Conservation (phyloP, 2,329 filamentous ascomycete genomes). For the Epichloe hybrida region DNA sequence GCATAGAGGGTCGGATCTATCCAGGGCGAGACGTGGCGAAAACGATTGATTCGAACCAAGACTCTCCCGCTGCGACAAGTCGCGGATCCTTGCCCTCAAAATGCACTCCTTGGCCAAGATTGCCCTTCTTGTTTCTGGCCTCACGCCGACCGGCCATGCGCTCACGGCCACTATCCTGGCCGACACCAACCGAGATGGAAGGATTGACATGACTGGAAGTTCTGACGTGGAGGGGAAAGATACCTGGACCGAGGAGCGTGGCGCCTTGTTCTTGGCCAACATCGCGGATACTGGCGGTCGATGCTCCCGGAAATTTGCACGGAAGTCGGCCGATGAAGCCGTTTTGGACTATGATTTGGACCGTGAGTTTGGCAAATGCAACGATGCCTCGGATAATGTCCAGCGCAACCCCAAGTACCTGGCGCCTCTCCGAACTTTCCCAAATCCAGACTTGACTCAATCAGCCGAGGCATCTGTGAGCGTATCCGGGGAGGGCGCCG, state of each 20-base stretch:
- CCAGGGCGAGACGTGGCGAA: too few relatives aligned
- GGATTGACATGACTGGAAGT: constrained; percentile 13
- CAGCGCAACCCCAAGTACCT: constrained; percentile 17
- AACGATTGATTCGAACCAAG: too few relatives aligned
- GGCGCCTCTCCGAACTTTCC: constrained; percentile 20
- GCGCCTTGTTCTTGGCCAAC: constrained; percentile 24
- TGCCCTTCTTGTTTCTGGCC: neutral
- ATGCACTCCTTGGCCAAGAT: neutral
- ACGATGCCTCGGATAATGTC: constrained; percentile 22
- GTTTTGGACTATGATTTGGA: too few relatives aligned
- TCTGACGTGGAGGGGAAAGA: constrained; percentile 13
- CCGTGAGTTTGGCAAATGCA: constrained; percentile 9
- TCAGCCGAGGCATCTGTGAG: constrained; percentile 9
- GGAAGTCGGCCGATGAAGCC: constrained; percentile 3
- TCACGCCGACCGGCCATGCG: neutral
- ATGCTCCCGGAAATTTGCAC: too few relatives aligned
- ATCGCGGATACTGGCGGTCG: constrained; percentile 15
- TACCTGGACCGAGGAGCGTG: constrained; percentile 11
- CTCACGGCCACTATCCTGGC: constrained; percentile 12
- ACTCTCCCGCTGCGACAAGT: too few relatives aligned
- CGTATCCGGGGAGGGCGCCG: constrained; percentile 2
- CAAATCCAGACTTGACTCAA: constrained; percentile 9
- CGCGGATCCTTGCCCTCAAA: neutral
- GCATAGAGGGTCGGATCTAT: too few relatives aligned
- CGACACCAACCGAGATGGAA: constrained; percentile 23